Conservation (phyloP, 257 asterid species). For the Ballota nigra region DNA sequence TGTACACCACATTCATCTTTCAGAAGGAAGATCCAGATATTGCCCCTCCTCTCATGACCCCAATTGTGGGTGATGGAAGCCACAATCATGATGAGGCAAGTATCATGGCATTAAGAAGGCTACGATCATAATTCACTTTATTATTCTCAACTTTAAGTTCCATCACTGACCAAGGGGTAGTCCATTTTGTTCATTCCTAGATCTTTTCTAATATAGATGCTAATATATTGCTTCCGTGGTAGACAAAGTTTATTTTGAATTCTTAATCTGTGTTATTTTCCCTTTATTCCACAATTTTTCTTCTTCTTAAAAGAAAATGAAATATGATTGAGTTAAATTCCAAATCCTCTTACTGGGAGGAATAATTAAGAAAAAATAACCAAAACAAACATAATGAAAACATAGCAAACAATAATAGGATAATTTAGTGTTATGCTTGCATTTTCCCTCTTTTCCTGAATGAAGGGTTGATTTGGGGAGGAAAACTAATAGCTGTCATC, state of each 20-base stretch:
- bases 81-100: conserved; percentile 79
- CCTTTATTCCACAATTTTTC: neutral
- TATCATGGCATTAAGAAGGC: conserved; percentile 29
- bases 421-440: neutral
- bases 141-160: conserved; percentile 17
- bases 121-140: conserved; percentile 7
- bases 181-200: neutral
- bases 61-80: conserved; percentile 57
- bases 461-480: neutral
- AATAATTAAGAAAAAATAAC: neutral
- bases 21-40: conserved; percentile 92
- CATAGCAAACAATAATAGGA: neutral
- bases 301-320: neutral
- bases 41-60: conserved; percentile 88
- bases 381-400: neutral
- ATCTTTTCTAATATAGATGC: neutral
- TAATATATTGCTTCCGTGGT: conserved; percentile 10
- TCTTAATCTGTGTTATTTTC: conserved; percentile 5
- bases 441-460: neutral
- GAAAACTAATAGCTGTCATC: neutral
- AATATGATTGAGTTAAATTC: neutral
- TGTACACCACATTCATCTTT: conserved; percentile 82
- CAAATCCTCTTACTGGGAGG: neutral
- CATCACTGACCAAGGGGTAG: neutral
- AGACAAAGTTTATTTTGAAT: conserved; percentile 12